A percentile compares a stretch with the other conserved stretches of the same genome.
These are phyloP conservation scores for Entonaema liquescens DNA, from an alignment of 495 filamentous ascomycete species.

Conservation along the genomic window DNA sequence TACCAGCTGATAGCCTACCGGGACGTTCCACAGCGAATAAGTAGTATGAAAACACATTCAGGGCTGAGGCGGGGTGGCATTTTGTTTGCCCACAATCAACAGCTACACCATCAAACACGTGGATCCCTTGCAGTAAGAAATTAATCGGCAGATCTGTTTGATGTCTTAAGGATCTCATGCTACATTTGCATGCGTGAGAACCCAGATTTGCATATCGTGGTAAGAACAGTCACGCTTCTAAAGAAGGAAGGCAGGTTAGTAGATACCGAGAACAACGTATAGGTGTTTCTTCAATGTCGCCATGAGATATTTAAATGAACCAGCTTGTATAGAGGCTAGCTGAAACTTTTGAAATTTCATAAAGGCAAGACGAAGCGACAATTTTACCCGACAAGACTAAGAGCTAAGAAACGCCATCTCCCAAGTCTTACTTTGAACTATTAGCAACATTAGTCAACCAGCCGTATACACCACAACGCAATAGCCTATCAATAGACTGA, in stretches of 20 bases:
- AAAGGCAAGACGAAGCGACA: neutral
- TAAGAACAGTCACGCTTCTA: neutral
- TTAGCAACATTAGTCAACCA: neutral
- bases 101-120: constrained; percentile 25
- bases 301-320: neutral
- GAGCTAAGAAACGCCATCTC: neutral
- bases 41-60: neutral
- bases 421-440: neutral
- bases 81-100: constrained; percentile 3
- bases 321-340: neutral
- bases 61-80: constrained; percentile 15
- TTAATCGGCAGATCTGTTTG: neutral
- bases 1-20: constrained; percentile 12
- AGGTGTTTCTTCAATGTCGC: neutral
- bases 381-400: neutral
- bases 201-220: neutral
- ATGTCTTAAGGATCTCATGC: neutral
- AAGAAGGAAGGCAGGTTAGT: neutral
- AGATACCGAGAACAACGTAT: neutral
- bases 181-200: neutral
- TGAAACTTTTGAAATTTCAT: neutral
- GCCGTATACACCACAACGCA: neutral
- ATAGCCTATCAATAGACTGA: neutral
- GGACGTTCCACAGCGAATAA: constrained; percentile 3
- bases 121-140: constrained; percentile 29